These are phyloP conservation scores for Claviceps sp. DNA, from an alignment of 2,329 filamentous ascomycete genomes.

Conservation along the genomic window DNA sequence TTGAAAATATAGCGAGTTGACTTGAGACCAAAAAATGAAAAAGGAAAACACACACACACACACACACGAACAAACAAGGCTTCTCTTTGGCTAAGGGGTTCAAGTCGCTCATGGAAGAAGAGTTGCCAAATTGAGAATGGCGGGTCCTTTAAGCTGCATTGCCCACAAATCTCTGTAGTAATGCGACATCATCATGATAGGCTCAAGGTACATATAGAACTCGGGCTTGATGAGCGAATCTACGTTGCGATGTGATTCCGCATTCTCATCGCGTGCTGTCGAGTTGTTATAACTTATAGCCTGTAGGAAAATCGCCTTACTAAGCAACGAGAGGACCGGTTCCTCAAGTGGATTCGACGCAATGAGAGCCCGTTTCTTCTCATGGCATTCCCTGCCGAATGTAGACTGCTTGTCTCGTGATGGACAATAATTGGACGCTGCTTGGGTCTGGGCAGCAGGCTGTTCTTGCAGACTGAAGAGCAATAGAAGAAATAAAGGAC, in stretches of 20 bases:
- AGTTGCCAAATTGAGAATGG: not conserved
- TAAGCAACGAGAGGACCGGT: not conserved
- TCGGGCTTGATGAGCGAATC: not conserved
- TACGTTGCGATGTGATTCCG: not conserved
- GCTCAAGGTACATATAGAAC: not conserved
- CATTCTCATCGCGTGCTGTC: not conserved
- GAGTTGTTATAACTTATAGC: not conserved
- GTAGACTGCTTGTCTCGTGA: not conserved
- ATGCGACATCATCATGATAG: not conserved
- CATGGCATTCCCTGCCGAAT: not conserved
- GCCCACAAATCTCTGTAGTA: not conserved
- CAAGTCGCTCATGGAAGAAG: not conserved
- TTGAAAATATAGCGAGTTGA: conserved; percentile 20
- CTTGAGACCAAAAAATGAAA: not conserved
- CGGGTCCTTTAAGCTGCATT: too few species aligned
- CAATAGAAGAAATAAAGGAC: not conserved
- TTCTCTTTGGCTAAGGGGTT: not conserved
- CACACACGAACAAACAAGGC: too few species aligned
- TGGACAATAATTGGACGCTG: not conserved
- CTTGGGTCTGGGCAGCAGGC: not conserved
- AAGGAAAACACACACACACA: not conserved
- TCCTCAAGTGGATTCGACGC: not conserved
- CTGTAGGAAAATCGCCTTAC: not conserved
- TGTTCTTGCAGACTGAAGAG: not conserved
- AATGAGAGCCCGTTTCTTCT: too few species aligned